Evolutionary conservation across 495 filamentous ascomycete genomes (phyloP), one percentile per base, ranked within the genome.

Genomic region (Hyaloscypha bicolor): DNA sequence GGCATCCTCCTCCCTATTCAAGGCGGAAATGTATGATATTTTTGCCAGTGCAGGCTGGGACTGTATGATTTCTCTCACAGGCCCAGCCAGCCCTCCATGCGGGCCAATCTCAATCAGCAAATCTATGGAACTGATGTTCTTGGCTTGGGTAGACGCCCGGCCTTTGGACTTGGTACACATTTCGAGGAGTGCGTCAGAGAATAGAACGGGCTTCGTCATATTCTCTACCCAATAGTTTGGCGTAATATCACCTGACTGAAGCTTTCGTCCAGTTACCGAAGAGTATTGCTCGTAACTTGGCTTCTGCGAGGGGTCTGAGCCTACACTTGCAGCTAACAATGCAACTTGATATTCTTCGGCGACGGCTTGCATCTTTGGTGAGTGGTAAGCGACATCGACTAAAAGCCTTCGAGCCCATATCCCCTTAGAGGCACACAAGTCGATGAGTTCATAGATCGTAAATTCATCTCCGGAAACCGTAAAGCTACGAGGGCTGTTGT

Each of bases 351-450:
- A 82, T 19, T 74, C 77, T 55, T 80, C 73, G 52, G 78, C 77
- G 21, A 82, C 75, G 42, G 79, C 64, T 55, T 79, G 70, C 83
- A 91, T 90, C 66, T 90, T 85, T 57, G 82, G 81, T 2, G 87
- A 90, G 69, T 91, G 89, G 66, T 88, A 91, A 1, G 87, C 88
- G 30, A 82, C 76, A 31, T 85, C 80, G n/a, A 90, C 86, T 16
- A 78, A 74, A 1, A 91, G 81, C 12, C 79, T 78, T 56, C 87
- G 78, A 52, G 76, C 79, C 71, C 89, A 89, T 19, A 84, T 65
- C 30, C 80, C 68, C 22, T 81, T 79, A 16, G 76, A 75, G 21
- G 80, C 71, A 59, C 85, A 75, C 0, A 77, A 74, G 14, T 73
- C 68, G 56, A 82, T 76, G 12, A 88, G 73, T 63, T 84, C 78